A percentile compares a stretch with the other conserved stretches of the same genome.
Conservation (phyloP, 441 rosid genomes). For the Aleurites moluccanus region DNA sequence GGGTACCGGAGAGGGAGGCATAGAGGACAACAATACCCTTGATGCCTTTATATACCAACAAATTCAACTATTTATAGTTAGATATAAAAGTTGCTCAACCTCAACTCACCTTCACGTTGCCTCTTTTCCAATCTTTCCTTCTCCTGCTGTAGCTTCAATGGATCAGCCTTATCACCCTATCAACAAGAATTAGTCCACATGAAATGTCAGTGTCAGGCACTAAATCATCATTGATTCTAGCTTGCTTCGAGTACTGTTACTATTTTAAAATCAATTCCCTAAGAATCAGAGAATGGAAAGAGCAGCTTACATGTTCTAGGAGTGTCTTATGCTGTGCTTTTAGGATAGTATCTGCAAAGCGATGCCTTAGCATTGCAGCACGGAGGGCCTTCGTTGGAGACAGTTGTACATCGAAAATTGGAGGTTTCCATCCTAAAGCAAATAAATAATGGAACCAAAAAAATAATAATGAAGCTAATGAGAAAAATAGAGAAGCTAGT, state of each 20-base stretch:
- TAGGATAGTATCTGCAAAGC: conserved; percentile 76
- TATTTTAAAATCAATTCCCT: not conserved
- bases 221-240: not conserved
- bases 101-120: conserved; percentile 67
- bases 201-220: not conserved
- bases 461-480: not conserved
- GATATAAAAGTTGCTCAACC: not conserved
- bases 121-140: conserved; percentile 68
- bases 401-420: conserved; percentile 42
- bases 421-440: conserved; percentile 46
- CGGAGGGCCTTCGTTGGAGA: conserved; percentile 81
- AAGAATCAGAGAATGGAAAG: not conserved
- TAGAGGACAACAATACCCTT: not conserved
- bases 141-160: conserved; percentile 54
- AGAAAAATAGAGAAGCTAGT: not conserved
- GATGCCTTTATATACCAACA: not conserved
- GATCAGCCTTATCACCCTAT: conserved; percentile 72
- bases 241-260: not conserved
- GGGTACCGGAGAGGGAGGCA: not conserved
- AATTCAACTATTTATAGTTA: not conserved
- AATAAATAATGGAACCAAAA: conserved; percentile 5
- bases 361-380: conserved; percentile 69
- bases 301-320: conserved; percentile 7
- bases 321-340: conserved; percentile 67
- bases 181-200: not conserved